Base-by-base conservation (phyloP, 305 asterid species). In the Fraxinus velutina region DNA sequence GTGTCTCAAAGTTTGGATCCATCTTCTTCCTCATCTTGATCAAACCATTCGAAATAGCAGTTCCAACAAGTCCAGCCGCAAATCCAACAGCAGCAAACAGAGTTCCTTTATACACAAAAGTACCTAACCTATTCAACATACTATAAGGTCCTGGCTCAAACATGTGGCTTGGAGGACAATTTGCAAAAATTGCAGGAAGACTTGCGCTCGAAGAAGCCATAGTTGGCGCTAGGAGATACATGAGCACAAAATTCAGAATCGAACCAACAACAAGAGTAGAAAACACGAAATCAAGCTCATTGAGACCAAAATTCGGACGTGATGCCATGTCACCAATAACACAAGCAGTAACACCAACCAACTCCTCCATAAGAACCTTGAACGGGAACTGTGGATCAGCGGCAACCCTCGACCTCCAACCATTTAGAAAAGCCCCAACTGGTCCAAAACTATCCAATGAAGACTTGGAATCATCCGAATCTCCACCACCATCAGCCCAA, bases 321-420 rank as follows among this genome's bases (percentile, higher is more conserved):
- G 87, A 82, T 0, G 92, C 90, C 92, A 89, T 89, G 83, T 87
- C 92, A 1, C 92, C 92, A 6, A 87, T 50, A 22, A 89, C 92
- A 71, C 87, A 83, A 17, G 92, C 84, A 2, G 79, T 87, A 10
- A 89, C 90, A 22, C 92, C 90, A n/a, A 87, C 92, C 75, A 89
- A 44, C 62, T 89, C 92, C 82, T 89, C 92, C 92, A 89, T 89
- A 17, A 87, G 75, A 73, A 89, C 89, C 89, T 89, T 89, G 82
- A 89, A 89, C 1, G 92, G 89, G 76, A 89, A 89, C 75, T 87
- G 90, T 12, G 89, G 88, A 86, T 89, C 92, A 0, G 90, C 90
- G 1, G 88, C 86, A 64, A 89, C 92, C 78, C 92, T 83, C 1
- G 90, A 84, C 82, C 89, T 86, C 92, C 92, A 89, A 2, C 90